A percentile compares a stretch with the other conserved stretches of the same genome.
Evolutionary conservation across 495 filamentous ascomycete genomes (phyloP).

Genomic region (Penicillium canescens): DNA sequence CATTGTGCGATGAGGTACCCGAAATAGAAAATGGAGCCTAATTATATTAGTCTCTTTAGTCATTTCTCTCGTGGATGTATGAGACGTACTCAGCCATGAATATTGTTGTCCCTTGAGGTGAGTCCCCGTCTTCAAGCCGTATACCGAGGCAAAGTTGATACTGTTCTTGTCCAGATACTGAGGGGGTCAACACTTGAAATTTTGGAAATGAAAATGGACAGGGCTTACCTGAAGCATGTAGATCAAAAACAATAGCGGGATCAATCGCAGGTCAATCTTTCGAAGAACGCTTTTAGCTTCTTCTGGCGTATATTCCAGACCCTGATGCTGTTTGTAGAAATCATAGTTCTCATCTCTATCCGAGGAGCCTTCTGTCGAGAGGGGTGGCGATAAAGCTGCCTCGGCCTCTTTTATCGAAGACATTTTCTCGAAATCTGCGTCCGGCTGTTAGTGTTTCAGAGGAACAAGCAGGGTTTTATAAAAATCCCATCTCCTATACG

Average conservation of each 20-base stretch:
- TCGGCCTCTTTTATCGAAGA: conserved; percentile 14
- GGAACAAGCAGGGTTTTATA: neutral
- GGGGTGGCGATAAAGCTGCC: conserved; percentile 7
- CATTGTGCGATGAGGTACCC: conserved; percentile 54
- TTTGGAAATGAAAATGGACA: too few species aligned
- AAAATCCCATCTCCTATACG: neutral
- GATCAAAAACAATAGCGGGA: conserved; percentile 57
- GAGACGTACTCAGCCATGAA: conserved; percentile 48
- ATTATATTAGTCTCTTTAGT: neutral
- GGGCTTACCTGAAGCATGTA: conserved; percentile 44
- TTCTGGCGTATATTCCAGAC: conserved; percentile 38
- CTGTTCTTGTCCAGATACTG: conserved; percentile 63
- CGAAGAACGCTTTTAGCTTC: conserved; percentile 52
- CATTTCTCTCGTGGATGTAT: neutral
- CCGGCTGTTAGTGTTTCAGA: too few species aligned
- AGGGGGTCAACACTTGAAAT: conserved; percentile 12
- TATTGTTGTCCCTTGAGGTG: conserved; percentile 56
- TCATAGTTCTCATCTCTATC: conserved; percentile 28
- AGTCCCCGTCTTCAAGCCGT: conserved; percentile 54
- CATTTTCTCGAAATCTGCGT: neutral
- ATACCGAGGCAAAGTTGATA: conserved; percentile 62
- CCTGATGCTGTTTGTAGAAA: conserved; percentile 20
- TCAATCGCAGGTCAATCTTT: conserved; percentile 55
- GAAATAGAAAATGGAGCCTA: conserved; percentile 57
- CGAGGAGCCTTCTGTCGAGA: conserved; percentile 11